phyloP scores from a whole-genome alignment of 2,329 filamentous ascomycete genomes.

The Neurospora sp. region DNA sequence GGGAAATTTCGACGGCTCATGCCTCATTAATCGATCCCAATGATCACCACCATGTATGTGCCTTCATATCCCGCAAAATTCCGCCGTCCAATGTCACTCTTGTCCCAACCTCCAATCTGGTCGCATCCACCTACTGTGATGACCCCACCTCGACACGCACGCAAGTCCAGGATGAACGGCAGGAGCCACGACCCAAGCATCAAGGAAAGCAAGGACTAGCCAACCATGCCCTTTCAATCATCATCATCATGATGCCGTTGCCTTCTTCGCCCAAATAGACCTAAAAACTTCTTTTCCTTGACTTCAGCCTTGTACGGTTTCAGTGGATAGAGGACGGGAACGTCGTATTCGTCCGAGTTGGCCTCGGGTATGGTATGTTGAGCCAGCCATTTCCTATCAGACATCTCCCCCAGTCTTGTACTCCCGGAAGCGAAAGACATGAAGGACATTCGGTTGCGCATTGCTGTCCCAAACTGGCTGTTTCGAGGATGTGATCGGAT shows the following conservation, averaged over 20 bases:
- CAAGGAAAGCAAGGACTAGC: neutral
- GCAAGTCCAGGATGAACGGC: neutral
- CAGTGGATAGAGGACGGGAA: constrained; percentile 23
- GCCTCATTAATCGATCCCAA: neutral
- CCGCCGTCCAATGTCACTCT: neutral
- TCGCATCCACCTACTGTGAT: neutral
- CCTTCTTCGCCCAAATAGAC: constrained; percentile 17
- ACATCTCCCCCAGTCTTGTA: constrained; percentile 27
- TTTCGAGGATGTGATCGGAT: neutral
- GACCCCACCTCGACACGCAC: neutral
- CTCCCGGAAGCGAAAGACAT: constrained; percentile 23
- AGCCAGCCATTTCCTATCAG: constrained; percentile 20
- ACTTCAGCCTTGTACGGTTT: constrained; percentile 20
- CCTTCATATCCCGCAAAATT: neutral
- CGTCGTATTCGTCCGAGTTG: constrained; percentile 19
- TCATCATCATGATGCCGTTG: neutral
- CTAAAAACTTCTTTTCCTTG: constrained; percentile 20
- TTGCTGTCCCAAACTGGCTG: constrained; percentile 1
- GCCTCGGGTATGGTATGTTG: constrained; percentile 8
- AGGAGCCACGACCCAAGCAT: neutral
- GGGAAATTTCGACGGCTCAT: neutral
- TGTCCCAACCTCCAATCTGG: neutral
- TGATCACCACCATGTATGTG: neutral
- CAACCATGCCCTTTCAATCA: neutral
- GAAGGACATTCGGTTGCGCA: constrained; percentile 21